Base-by-base conservation (phyloP, 148 eudicot genomes). In the Fagopyrum esculentum region DNA sequence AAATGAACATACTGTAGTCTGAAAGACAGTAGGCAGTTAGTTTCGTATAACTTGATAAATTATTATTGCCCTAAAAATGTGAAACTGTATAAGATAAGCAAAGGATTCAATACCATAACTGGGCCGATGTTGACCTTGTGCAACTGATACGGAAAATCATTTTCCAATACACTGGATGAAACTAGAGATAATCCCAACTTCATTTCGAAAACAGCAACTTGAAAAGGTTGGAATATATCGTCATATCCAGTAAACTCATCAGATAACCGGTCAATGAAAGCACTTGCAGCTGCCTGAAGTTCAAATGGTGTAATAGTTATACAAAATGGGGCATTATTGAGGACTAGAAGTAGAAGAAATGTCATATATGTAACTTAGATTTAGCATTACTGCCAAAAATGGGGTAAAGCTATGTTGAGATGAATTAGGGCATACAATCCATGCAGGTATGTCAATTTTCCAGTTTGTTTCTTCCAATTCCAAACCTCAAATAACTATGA, bases 141-240 rank as follows among this genome's bases (percentile, higher is more conserved):
- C 48, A 88, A 60, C 60, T 74, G 76, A 48, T 72, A 74, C 75
- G 85, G 85, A 77, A 83, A 78, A n/a, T 80, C 82, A 79, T 82
- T 81, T 73, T 78, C 82, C 76, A 88, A 66, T n/a, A 80, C 78
- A 85, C 79, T 82, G 69, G 95, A 83, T 30, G 81, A 72, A 71
- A 88, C 81, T 79, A 96, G 81, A 19, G 98, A 84, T 74, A 92
- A 66, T 43, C 99, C 99, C 60, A 96, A 73, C 78, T 92, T 96
- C 86, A 96, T 89, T 79, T 96, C 99, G 74, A 88, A 96, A 47
- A 96, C 70, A 70, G 99, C 97, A 83, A 90, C 90, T 78, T 88
- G 97, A 77, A 96, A 84, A 16, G 99, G 99, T 81, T 92, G 93
- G 75, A 87, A 78, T 43, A 96, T 80, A 85, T 96, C 99, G 29